Evolutionary conservation across 495 filamentous ascomycete genomes (phyloP).

Genomic region (Entonaema liquescens): DNA sequence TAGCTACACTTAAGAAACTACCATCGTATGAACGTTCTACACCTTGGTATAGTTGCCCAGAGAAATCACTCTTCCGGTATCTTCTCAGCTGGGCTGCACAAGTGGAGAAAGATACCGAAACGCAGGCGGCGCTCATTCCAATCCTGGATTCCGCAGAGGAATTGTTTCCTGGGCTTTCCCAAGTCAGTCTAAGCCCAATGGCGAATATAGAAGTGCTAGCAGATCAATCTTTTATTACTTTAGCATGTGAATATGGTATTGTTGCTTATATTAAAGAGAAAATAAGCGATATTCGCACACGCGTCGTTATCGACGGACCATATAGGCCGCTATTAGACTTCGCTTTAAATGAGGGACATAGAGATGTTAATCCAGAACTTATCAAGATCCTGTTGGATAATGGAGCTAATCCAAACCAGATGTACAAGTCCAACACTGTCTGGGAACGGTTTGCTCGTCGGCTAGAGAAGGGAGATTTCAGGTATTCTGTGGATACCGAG

Average conservation of each 20-base stretch:
- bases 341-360: not conserved
- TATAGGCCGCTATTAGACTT: not conserved
- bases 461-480: no score
- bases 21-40: not conserved
- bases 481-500: no score
- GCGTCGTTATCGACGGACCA: not conserved
- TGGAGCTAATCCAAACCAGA: slow-evolving; percentile 1
- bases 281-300: not conserved
- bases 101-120: not conserved
- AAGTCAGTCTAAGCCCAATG: no score
- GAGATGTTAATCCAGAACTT: not conserved
- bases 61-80: not conserved
- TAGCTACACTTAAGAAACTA: not conserved
- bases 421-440: not conserved
- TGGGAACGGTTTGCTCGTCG: not conserved
- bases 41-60: not conserved
- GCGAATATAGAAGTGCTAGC: not conserved
- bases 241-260: not conserved
- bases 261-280: not conserved
- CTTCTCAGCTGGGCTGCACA: not conserved
- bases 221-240: not conserved
- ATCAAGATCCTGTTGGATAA: not conserved
- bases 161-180: not conserved
- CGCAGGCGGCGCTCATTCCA: not conserved
- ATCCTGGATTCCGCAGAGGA: not conserved